Base-by-base conservation (phyloP, 192 early-diverging fungal genomes). In the Thamnidium elegans region DNA sequence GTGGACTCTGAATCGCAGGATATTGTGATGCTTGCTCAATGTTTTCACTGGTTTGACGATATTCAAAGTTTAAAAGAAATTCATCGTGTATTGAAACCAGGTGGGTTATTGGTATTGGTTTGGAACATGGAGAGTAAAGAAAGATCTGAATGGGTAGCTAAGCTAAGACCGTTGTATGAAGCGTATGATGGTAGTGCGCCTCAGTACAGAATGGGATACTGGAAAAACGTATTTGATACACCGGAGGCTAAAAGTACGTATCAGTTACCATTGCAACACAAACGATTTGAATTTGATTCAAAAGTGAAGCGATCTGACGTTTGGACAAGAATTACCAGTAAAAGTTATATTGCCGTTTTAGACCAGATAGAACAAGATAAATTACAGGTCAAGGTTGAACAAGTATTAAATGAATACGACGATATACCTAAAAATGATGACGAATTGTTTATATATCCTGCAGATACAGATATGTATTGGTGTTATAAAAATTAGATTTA, bases 41-140 rank as follows among this genome's bases (percentile, higher is more conserved):
- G 80, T 7, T 83, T 83, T 20, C 81, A 83, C 45, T 83, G 81
- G 81, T 83, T 81, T 58, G 81, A 80, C 46, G 69, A 72, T 52
- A 34, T 70, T 5, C 55, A 68, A 15, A 69, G 67, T 2, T 34
- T 83, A n/a, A 50, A 36, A 13, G 81, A 83, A 54, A 66, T 80
- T n/a, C 58, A 59, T 20, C 65, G 81, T 6, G 78, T 82, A 3
- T 45, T 83, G 45, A 73, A 82, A 50, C 74, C 70, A 1, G 58
- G 64, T 4, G 81, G 81, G 1, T 19, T 23, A 3, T 19, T 72
- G 7, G 58, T 65, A 11, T 47, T 82, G 42, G 66, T 80, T 17
- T 83, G 81, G 81, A 83, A 83, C 45, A 63, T 80, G 77, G 80
- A 83, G 46, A 64, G 55, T 26, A 47, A 64, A n/a, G 51, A 65